Evolutionary conservation across 2,329 filamentous ascomycete species (phyloP), one percentile per base, ranked within the genome.

Genomic region (Thielaviopsis musarum): DNA sequence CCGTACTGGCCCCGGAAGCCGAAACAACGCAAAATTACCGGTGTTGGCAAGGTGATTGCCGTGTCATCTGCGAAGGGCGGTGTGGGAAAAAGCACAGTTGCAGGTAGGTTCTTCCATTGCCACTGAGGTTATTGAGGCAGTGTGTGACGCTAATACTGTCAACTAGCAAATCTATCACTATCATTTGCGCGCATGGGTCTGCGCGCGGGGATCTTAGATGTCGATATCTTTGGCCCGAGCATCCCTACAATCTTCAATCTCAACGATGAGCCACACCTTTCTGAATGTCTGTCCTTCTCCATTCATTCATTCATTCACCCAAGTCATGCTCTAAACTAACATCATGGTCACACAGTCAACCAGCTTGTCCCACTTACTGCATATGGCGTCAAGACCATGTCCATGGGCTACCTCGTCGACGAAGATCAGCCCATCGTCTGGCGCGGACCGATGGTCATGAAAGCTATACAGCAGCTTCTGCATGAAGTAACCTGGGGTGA

Each of bases 351-450:
- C 9, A 17, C 63, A 88, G 82, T 86, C 65, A 90, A 91, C 66
- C 84, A 90, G 66, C 78, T 98, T 3, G 67, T 97, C 1, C 93
- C 93, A 0, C 73, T 98, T 24, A 90, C 87, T 22, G 95, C 95
- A 68, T 97, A 97, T 74, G 93, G 93, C 49, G 80, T 98, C 60
- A 94, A 94, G 72, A 94, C 90, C 59, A 98, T 98, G 93, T 96
- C 91, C 0, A 97, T 98, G 88, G 93, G 93, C 56, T 97, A 95
- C 64, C 78, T 98, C 0, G 83, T 95, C 1, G 81, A 81, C 21
- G 84, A 89, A 64, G 79, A 83, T 12, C 86, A 88, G 5, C 88
- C 91, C 0, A 86, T 98, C 17, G 91, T 93, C 34, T 98, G 93
- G 93, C 83, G 93, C 57, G 93, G 93, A 0, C 79, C 95, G 2